Percentiles rank a stretch among this genome's conserved stretches.
Evolutionary conservation across 768 basidiomycete species (phyloP).

Genomic region (Trametes punicea): DNA sequence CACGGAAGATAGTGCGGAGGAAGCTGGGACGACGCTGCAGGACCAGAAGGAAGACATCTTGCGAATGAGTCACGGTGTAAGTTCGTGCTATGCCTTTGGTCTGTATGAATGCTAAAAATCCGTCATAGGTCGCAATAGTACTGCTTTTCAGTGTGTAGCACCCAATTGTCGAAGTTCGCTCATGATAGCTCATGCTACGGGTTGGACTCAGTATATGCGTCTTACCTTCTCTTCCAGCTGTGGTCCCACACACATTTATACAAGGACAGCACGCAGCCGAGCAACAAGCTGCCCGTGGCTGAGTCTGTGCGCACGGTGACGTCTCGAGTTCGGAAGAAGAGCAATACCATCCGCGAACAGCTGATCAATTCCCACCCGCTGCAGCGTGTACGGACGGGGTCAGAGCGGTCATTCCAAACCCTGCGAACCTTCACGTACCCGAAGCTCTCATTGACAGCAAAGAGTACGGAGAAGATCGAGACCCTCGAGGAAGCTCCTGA

Average conservation of each 20-base stretch:
- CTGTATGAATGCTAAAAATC: no score
- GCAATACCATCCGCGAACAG: slow-evolving; percentile 9
- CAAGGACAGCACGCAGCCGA: slow-evolving; percentile 32
- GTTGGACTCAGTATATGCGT: slow-evolving; percentile 53
- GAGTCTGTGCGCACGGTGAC: slow-evolving; percentile 20
- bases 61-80: slow-evolving; percentile 73
- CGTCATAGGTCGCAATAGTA: slow-evolving; percentile 63
- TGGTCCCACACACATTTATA: slow-evolving; percentile 77
- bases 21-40: slow-evolving; percentile 19
- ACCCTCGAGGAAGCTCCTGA: slow-evolving; percentile 19
- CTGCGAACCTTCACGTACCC: not conserved
- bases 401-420: slow-evolving; percentile 8
- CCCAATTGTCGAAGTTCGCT: not conserved
- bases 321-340: slow-evolving; percentile 17
- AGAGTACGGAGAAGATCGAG: slow-evolving; percentile 4
- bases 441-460: not conserved
- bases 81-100: slow-evolving; percentile 24
- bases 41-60: slow-evolving; percentile 51
- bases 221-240: slow-evolving; percentile 78
- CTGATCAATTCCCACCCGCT: slow-evolving; percentile 5
- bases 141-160: slow-evolving; percentile 53
- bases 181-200: not conserved
- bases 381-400: slow-evolving; percentile 6
- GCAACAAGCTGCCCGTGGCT: slow-evolving; percentile 17
- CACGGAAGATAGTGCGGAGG: slow-evolving; percentile 5